phyloP scores from a whole-genome alignment of 768 basidiomycete genomes.

The Termitomyces heimii region DNA sequence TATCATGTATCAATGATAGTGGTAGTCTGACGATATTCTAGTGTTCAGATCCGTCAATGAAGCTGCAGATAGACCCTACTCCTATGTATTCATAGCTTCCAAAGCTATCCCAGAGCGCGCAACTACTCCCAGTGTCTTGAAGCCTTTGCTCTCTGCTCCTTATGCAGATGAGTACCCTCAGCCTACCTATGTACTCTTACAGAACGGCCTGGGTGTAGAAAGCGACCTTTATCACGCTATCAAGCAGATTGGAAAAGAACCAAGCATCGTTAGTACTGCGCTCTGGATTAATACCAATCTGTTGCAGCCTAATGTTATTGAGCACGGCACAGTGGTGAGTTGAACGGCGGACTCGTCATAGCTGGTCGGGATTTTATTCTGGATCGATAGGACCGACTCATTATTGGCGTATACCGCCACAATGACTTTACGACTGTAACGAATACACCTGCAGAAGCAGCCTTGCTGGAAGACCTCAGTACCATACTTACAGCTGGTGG shows the following conservation, averaged over 20 bases:
- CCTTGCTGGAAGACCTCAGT: conserved; percentile 38
- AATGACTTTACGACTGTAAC: conserved; percentile 29
- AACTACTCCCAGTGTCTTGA: conserved; percentile 50
- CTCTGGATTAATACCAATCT: conserved; percentile 52
- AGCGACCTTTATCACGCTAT: conserved; percentile 54
- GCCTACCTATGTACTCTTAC: conserved; percentile 56
- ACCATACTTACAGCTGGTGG: conserved; percentile 42
- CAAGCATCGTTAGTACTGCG: conserved; percentile 49
- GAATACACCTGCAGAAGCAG: conserved; percentile 37
- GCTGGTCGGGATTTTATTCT: background rate
- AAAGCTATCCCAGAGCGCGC: conserved; percentile 67
- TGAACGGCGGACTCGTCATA: background rate
- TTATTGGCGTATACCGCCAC: conserved; percentile 51
- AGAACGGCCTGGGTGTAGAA: conserved; percentile 74
- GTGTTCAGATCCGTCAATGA: conserved; percentile 54
- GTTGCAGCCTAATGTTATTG: conserved; percentile 37
- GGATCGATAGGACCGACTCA: conserved; percentile 37
- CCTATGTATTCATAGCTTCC: conserved; percentile 61
- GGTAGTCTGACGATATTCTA: conserved; percentile 17
- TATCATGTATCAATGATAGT: background rate
- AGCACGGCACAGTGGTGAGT: conserved; percentile 48
- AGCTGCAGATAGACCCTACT: conserved; percentile 56
- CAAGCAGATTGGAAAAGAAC: conserved; percentile 32
- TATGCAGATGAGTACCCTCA: conserved; percentile 42
- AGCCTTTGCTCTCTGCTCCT: conserved; percentile 43